Conservation (phyloP, 2,329 filamentous ascomycete genomes). For the Sporothrix brasiliensis region DNA sequence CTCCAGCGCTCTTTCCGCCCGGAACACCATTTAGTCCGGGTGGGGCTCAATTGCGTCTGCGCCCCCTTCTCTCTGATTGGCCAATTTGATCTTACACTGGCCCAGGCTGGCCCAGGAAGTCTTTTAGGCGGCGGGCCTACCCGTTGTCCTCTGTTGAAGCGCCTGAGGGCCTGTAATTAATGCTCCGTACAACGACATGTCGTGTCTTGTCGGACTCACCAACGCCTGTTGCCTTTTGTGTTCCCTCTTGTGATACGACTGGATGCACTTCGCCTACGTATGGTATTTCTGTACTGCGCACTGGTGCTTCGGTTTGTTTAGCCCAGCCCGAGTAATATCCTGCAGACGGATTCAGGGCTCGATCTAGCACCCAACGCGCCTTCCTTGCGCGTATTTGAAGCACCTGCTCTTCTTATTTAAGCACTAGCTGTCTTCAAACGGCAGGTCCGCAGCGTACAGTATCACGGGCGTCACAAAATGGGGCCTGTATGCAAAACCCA, state of each 20-base stretch:
- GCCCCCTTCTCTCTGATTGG: not conserved
- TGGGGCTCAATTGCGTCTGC: not conserved
- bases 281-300: not conserved
- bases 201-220: slow-evolving; percentile 5
- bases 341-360: too few species aligned
- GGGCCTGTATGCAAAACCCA: not conserved
- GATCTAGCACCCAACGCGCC: too few species aligned
- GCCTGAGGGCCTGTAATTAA: not conserved
- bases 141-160: not conserved
- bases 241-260: not conserved
- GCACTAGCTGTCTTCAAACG: not conserved
- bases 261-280: slow-evolving; percentile 1
- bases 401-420: too few species aligned
- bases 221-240: not conserved
- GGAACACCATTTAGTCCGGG: slow-evolving; percentile 32
- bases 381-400: too few species aligned
- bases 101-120: not conserved
- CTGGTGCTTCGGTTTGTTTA: not conserved
- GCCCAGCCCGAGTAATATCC: too few species aligned
- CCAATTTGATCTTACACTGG: not conserved
- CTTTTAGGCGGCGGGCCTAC: not conserved
- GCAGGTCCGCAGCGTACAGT: too few species aligned
- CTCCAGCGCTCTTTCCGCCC: slow-evolving; percentile 1
- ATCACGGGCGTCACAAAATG: too few species aligned
- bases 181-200: not conserved